phyloP scores from a whole-genome alignment of 1,139 yeast species.

The Saccharomyces pastorianus region DNA sequence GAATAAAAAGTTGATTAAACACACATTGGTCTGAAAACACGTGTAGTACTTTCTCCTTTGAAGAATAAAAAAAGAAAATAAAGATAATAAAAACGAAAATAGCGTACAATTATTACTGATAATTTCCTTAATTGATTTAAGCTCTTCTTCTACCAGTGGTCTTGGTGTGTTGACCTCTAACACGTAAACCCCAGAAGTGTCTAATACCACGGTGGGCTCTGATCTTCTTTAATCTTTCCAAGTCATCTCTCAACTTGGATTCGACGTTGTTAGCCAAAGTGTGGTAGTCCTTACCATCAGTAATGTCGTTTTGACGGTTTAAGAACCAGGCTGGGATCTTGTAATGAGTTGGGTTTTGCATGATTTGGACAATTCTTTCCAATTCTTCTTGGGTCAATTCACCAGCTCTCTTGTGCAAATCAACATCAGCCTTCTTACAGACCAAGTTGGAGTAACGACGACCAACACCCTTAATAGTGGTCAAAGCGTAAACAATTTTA shows the following conservation, averaged over 20 bases:
- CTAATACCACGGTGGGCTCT: constrained; percentile 99
- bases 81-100: neutral
- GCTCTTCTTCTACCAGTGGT: constrained; percentile 86
- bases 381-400: constrained; percentile 99
- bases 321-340: constrained; percentile 99
- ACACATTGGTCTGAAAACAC: neutral
- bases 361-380: constrained; percentile 98
- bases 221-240: constrained; percentile 99
- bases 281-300: constrained; percentile 99
- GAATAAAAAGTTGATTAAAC: constrained; percentile 1
- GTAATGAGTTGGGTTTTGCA: constrained; percentile 99
- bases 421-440: constrained; percentile 99
- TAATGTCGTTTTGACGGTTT: constrained; percentile 98
- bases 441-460: constrained; percentile 99
- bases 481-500: constrained; percentile 99
- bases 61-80: neutral
- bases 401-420: constrained; percentile 98
- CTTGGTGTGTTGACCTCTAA: constrained; percentile 99
- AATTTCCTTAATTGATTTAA: constrained; percentile 15
- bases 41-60: neutral
- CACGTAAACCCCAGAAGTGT: constrained; percentile 98
- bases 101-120: neutral
- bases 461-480: constrained; percentile 99
- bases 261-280: constrained; percentile 97
- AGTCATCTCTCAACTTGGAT: constrained; percentile 98